A percentile compares a stretch with the other conserved stretches of the same genome.
phyloP scores from a whole-genome alignment of 23 red algal species.

The Gracilaria caudata region DNA sequence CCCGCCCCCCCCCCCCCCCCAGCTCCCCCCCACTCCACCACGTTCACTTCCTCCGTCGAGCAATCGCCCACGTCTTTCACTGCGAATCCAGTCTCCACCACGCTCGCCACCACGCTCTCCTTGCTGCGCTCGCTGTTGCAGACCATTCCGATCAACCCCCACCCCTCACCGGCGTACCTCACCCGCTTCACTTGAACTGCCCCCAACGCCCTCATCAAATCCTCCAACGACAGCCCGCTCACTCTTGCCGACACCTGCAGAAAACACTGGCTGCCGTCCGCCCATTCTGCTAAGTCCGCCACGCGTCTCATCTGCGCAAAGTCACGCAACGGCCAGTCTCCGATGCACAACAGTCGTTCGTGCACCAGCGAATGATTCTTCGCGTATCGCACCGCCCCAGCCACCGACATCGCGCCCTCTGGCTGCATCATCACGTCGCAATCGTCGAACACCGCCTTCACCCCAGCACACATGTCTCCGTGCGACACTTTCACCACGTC shows the following conservation, averaged over 20 bases:
- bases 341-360: conserved; percentile 27
- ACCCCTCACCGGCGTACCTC: conserved; percentile 27
- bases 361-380: conserved; percentile 2
- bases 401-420: conserved; percentile 47
- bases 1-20: conserved; percentile 12
- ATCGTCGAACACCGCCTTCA: conserved; percentile 43
- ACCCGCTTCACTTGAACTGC: conserved; percentile 34
- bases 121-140: background rate
- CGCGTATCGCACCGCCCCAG: conserved; percentile 26
- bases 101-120: conserved; percentile 8
- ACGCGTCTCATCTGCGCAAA: conserved; percentile 38
- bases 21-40: conserved; percentile 29
- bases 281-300: conserved; percentile 1
- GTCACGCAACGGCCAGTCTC: conserved; percentile 22
- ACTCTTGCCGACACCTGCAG: background rate
- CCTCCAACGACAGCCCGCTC: background rate
- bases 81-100: background rate
- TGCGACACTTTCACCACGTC: conserved; percentile 27
- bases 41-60: background rate
- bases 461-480: conserved; percentile 30
- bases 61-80: conserved; percentile 21
- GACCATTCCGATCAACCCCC: conserved; percentile 7
- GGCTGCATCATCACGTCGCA: conserved; percentile 39
- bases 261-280: conserved; percentile 26
- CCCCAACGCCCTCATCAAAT: conserved; percentile 39